A percentile compares a stretch with the other conserved stretches of the same genome.
Conservation (phyloP, 1,284 basidiomycete genomes). For the Rhodotorula glutinis region DNA sequence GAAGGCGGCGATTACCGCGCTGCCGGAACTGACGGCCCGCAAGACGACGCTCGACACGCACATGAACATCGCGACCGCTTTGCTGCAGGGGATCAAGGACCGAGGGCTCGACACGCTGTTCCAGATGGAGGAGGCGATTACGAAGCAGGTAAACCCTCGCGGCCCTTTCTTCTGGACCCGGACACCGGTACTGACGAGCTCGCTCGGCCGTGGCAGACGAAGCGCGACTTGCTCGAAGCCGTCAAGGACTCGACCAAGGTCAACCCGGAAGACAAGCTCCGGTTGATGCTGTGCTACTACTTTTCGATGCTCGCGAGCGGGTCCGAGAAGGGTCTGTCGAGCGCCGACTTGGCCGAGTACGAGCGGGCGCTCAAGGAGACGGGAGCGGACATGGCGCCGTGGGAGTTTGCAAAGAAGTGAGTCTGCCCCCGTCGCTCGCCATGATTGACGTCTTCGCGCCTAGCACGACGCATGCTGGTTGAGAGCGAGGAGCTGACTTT, state of each 20-base stretch:
- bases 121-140: constrained; percentile 88
- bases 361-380: constrained; percentile 78
- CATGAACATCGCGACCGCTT: constrained; percentile 97
- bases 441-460: too few relatives aligned
- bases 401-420: constrained; percentile 83
- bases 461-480: background rate
- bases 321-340: constrained; percentile 71
- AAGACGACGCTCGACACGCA: constrained; percentile 96
- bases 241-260: constrained; percentile 63
- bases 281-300: constrained; percentile 90
- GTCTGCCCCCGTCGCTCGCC: background rate
- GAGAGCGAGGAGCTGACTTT: background rate
- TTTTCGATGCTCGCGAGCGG: constrained; percentile 60
- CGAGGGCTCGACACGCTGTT: constrained; percentile 94
- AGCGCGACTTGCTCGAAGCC: constrained; percentile 74
- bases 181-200: background rate
- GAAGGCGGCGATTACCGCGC: constrained; percentile 94
- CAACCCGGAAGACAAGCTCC: constrained; percentile 81
- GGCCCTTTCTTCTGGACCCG: background rate
- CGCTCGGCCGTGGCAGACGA: constrained; percentile 56
- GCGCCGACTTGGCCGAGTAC: constrained; percentile 81
- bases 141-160: constrained; percentile 63
- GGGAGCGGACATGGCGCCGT: constrained; percentile 76
- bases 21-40: constrained; percentile 95
- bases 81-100: constrained; percentile 93